Evolutionary conservation across 768 basidiomycete species (phyloP).

Genomic region (Tulasnella sp.): DNA sequence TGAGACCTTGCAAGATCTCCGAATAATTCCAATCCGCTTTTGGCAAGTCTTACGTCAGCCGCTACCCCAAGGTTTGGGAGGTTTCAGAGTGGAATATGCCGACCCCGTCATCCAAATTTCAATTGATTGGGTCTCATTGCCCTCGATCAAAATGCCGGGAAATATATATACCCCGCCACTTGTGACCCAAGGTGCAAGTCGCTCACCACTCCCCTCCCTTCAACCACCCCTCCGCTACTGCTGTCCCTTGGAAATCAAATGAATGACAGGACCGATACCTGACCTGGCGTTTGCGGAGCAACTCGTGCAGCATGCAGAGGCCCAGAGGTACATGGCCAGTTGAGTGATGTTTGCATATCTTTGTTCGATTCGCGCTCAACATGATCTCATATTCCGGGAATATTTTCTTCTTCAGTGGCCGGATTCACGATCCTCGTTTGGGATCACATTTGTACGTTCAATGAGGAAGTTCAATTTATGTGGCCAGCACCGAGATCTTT

Average conservation of each 20-base stretch:
- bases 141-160: too few species aligned
- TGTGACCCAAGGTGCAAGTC: too few species aligned
- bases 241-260: neutral
- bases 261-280: neutral
- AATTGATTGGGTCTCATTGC: too few species aligned
- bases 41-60: too few species aligned
- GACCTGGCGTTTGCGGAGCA: neutral
- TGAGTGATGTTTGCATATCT: neutral
- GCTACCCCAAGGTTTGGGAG: too few species aligned
- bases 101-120: too few species aligned
- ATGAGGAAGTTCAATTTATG: neutral
- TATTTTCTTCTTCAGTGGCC: neutral
- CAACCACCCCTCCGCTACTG: neutral
- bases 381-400: neutral
- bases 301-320: neutral
- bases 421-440: neutral
- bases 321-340: neutral
- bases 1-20: too few species aligned
- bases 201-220: neutral
- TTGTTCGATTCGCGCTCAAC: too few species aligned
- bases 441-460: neutral
- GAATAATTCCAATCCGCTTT: too few species aligned
- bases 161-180: too few species aligned
- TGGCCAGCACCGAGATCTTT: neutral
- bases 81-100: too few species aligned